Evolutionary conservation across 108 stramenopile species (phyloP), one percentile per base, ranked within the genome.

Genomic region (Fragilariopsis cylindrus): DNA sequence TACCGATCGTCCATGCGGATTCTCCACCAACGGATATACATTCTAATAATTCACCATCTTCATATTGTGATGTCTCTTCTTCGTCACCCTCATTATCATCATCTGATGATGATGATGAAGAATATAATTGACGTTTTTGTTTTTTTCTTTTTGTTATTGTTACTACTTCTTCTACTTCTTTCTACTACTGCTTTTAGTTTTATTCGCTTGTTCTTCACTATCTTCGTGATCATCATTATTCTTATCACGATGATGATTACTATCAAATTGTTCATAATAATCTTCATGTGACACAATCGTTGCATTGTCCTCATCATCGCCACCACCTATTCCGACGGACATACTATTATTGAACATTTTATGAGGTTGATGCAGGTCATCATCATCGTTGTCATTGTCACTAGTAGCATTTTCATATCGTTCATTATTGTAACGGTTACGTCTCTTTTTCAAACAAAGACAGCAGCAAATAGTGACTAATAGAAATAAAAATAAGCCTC

Each of bases 51-150:
- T 70, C 58, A 42, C 71, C 57, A 9, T 30, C 7, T n/a, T 55
- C 46, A 39, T 73, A 73, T 50, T 73, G 72, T 3, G 72, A 46
- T 62, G 54, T 73, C 18, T 73, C 72, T 12, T 60, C 62, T 39
- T 49, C 40, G 5, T 63, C 16, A 6, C 49, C 48, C 1, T 30
- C 30, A 2, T 21, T 1, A 21, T 30, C 30, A 30, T 30, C 30
- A 30, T 30, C 30, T 0, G 1, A 1, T 30, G 30, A 30, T 30
- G 30, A 30, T 2, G 30, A 30, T 30, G 30, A 30, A 30, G 30
- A 30, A 30, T 30, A 30, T 30, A 0, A 30, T 30, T 30, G 30
- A 30, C 30, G 30, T 30, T 30, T 30, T 30, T 30, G n/a, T n/a
- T n/a, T n/a, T n/a, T 30, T 30, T 30, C 0, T 30, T 30, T 0